Evolutionary conservation across 1,284 basidiomycete genomes (phyloP), one percentile per base, ranked within the genome.

Genomic region (Pseudozyma flocculosa): DNA sequence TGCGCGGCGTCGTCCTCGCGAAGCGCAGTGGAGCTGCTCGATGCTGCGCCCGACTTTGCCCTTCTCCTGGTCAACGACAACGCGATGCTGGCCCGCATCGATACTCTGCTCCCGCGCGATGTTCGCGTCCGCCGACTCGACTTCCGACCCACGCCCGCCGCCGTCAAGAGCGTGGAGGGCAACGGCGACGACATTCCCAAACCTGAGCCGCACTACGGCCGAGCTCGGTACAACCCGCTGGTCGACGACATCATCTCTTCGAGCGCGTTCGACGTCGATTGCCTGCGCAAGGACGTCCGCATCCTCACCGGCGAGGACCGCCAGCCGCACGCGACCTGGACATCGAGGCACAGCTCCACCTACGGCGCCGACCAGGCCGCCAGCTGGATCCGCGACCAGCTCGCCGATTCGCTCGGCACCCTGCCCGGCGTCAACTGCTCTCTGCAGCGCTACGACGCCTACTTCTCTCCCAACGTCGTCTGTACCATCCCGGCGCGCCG

Each of bases 391-490:
- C 56, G 59, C 32, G 26, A 38, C 24, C 40, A 61, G 32, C 24
- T 68, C 24, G 32, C 48, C n/a, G 14, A 44, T 7, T 51, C 44
- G 22, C 48, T 71, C 4, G 10, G 29, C 2, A 21, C 14, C 7
- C 13, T 70, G 9, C 39, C 45, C 17, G 68, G 61, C 4, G 37
- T 47, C 2, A 23, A 40, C 17, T 70, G 68, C 32, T 29, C 40
- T 11, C 53, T 53, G 41, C 58, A 36, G 22, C 43, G 53, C 26
- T 70, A 70, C 47, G 47, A 58, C 23, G 26, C 51, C 5, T 55
- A 55, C 36, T 70, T 60, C 45, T 43, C 63, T 18, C 68, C 68
- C 22, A 71, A 71, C 36, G 44, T 71, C 21, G 64, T 71, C 1
- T 71, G 68, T 36, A 37, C 42, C n/a, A 53, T 70, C 21, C 47